Evolutionary conservation across 2,329 filamentous ascomycete species (phyloP).

Genomic region (Aspergillus novofumigatus): DNA sequence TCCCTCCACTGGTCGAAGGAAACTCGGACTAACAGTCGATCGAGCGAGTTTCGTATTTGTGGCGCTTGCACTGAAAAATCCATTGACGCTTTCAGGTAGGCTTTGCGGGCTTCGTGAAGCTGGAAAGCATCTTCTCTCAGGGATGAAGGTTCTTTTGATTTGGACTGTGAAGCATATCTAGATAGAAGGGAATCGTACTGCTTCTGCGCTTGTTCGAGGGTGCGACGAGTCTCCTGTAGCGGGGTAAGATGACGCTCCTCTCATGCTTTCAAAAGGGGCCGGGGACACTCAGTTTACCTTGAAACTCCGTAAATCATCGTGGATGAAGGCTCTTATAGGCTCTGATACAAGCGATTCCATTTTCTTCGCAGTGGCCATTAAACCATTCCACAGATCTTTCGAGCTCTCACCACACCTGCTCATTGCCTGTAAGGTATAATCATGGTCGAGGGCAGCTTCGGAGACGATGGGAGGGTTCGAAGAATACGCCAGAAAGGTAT

Average conservation of each 20-base stretch:
- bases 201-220: constrained; percentile 75
- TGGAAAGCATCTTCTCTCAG: constrained; percentile 93
- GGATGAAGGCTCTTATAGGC: constrained; percentile 73
- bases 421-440: constrained; percentile 86
- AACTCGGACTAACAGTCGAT: constrained; percentile 79
- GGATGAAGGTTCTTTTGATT: constrained; percentile 88
- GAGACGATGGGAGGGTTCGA: constrained; percentile 70
- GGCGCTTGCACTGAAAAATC: constrained; percentile 88
- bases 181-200: constrained; percentile 76
- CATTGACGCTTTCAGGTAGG: constrained; percentile 86
- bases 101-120: constrained; percentile 85
- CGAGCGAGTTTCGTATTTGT: constrained; percentile 76
- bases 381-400: constrained; percentile 79
- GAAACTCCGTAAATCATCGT: constrained; percentile 75
- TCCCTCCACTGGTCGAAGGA: constrained; percentile 87
- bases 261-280: background rate
- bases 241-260: constrained; percentile 14
- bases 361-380: constrained; percentile 69
- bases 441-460: constrained; percentile 85
- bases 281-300: constrained; percentile 47
- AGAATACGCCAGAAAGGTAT: constrained; percentile 69
- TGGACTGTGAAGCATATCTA: constrained; percentile 78
- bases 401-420: constrained; percentile 80
- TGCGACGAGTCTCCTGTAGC: constrained; percentile 62
- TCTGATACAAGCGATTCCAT: constrained; percentile 75